Conservation (phyloP, 2,329 filamentous ascomycete species). For the Botrytis squamosa region DNA sequence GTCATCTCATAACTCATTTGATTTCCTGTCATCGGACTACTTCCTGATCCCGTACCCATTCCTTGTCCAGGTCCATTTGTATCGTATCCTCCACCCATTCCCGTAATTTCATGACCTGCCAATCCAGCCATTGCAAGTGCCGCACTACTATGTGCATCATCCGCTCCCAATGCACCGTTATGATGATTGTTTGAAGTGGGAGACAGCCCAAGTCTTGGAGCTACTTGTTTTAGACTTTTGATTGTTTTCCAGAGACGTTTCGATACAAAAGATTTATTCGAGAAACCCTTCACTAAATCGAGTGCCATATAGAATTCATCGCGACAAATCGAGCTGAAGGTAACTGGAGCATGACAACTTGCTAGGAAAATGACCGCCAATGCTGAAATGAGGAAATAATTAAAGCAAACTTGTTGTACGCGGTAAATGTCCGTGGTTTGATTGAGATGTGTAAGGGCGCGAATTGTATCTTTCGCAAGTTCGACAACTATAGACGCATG, state of each 20-base stretch:
- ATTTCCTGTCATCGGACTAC: conserved; percentile 38
- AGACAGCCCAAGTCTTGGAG: conserved; percentile 59
- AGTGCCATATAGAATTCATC: conserved; percentile 79
- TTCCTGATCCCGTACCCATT: conserved; percentile 17
- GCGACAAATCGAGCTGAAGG: conserved; percentile 66
- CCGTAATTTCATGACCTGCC: conserved; percentile 42
- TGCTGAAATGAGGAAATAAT: conserved; percentile 74
- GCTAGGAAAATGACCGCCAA: conserved; percentile 75
- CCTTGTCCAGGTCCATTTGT: conserved; percentile 12
- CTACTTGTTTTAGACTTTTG: conserved; percentile 66
- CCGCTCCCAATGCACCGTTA: conserved; percentile 24
- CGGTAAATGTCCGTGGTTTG: conserved; percentile 70
- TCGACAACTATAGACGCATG: conserved; percentile 74
- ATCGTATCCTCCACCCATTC: conserved; percentile 26
- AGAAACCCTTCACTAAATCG: conserved; percentile 71
- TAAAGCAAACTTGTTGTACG: conserved; percentile 72
- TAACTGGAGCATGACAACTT: conserved; percentile 70
- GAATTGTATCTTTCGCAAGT: conserved; percentile 74
- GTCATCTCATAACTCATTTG: conserved; percentile 42
- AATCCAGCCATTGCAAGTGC: conserved; percentile 57
- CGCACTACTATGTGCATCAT: conserved; percentile 52
- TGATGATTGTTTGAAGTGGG: conserved; percentile 21
- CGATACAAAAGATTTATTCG: conserved; percentile 67
- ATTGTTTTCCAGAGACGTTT: conserved; percentile 71
- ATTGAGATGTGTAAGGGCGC: conserved; percentile 68